Conservation (phyloP, 768 basidiomycete species). For the Podaxis carcinomalis region DNA sequence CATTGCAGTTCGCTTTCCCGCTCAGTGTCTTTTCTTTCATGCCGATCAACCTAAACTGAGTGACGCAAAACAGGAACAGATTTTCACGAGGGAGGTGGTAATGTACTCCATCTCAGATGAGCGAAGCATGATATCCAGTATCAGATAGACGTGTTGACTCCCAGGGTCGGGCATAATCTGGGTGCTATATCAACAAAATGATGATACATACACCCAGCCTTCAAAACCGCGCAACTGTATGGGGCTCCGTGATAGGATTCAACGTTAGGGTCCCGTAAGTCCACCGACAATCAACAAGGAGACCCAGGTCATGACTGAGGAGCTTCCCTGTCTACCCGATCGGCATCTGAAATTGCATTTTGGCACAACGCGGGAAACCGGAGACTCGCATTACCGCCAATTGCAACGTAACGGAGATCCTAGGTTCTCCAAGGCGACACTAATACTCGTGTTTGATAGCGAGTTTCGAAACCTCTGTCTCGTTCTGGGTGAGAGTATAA, state of each 20-base stretch:
- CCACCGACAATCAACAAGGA: slow-evolving; percentile 1
- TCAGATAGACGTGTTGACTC: background rate
- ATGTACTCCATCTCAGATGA: background rate
- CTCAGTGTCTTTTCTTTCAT: background rate
- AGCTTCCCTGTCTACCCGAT: background rate
- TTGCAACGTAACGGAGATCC: too few species aligned
- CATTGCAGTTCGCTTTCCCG: background rate
- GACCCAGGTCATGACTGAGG: background rate
- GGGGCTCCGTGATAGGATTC: slow-evolving; percentile 11
- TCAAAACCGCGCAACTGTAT: background rate
- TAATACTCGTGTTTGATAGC: background rate
- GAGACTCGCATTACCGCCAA: background rate
- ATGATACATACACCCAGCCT: background rate
- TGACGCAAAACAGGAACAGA: background rate
- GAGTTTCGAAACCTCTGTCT: background rate
- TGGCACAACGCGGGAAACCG: background rate
- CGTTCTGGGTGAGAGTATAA: background rate
- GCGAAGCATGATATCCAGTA: background rate
- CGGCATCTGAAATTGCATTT: background rate
- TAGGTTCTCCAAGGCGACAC: background rate
- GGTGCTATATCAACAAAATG: background rate
- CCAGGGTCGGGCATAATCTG: background rate
- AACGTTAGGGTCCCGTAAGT: background rate
- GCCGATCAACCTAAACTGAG: background rate
- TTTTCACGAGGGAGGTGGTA: background rate